Conservation (phyloP, 306 rosid species). For the Dalbergia oliveri region DNA sequence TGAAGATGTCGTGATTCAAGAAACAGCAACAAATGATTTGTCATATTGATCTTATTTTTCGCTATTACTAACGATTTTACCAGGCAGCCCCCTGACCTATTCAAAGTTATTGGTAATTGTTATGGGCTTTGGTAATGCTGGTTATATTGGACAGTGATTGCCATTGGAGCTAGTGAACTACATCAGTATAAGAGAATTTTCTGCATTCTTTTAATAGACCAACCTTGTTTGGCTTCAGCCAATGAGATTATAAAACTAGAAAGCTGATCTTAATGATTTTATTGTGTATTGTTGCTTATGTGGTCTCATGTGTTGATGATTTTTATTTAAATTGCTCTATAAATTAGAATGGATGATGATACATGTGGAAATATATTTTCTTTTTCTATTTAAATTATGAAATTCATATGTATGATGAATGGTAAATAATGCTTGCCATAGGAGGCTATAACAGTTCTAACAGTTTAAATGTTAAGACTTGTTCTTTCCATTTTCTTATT, state of each 20-base stretch:
- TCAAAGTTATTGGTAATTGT: too few relatives aligned
- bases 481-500: not conserved
- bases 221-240: not conserved
- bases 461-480: not conserved
- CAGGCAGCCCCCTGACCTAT: too few relatives aligned
- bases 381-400: constrained; percentile 1
- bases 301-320: not conserved
- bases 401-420: not conserved
- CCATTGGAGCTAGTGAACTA: not conserved
- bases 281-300: not conserved
- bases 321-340: not conserved
- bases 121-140: too few relatives aligned
- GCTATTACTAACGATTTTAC: too few relatives aligned
- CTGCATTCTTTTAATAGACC: not conserved
- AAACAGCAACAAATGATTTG: too few relatives aligned
- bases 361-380: not conserved
- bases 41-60: too few relatives aligned
- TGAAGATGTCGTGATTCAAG: too few relatives aligned
- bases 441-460: constrained; percentile 11
- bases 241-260: not conserved
- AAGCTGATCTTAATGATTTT: not conserved
- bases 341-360: not conserved
- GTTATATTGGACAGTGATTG: too few relatives aligned
- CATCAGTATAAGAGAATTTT: not conserved
- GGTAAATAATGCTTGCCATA: not conserved